Evolutionary conservation across 768 basidiomycete species (phyloP).

Genomic region (Scleroderma bovista): DNA sequence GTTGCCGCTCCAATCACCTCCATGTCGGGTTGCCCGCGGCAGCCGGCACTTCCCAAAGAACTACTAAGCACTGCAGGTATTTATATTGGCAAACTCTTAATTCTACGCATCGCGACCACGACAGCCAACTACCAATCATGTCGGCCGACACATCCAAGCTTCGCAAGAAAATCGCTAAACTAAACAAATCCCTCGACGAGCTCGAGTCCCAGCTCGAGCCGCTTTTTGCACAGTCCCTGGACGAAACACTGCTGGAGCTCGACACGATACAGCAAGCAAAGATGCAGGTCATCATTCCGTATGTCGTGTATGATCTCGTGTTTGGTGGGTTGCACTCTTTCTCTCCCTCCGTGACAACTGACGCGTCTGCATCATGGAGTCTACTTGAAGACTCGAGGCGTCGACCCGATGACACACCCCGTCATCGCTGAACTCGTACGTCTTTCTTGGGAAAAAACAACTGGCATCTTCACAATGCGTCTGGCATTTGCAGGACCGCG

Average conservation of each 20-base stretch:
- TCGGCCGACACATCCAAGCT: constrained; percentile 31
- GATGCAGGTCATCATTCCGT: constrained; percentile 73
- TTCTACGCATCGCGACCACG: not conserved
- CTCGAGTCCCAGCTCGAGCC: constrained; percentile 65
- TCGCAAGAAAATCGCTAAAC: constrained; percentile 38
- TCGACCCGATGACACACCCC: constrained; percentile 75
- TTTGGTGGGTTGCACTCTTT: constrained; percentile 51
- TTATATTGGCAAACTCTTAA: no score
- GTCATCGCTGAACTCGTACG: constrained; percentile 55
- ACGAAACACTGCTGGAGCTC: constrained; percentile 57
- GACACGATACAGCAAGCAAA: constrained; percentile 79
- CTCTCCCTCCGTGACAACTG: not conserved
- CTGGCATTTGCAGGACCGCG: constrained; percentile 60
- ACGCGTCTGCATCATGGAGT: constrained; percentile 37
- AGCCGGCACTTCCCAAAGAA: no score
- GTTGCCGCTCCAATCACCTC: no score
- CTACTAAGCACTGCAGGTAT: no score
- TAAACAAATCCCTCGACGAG: constrained; percentile 57
- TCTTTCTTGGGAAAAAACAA: not conserved
- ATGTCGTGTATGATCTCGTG: constrained; percentile 78
- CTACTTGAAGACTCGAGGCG: constrained; percentile 73
- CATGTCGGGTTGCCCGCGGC: no score
- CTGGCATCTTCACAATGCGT: no score
- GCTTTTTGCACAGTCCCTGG: constrained; percentile 60
- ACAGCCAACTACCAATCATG: constrained; percentile 22